Evolutionary conservation across 192 early-diverging fungal species (phyloP), one percentile per base, ranked within the genome.

Genomic region (Backusella morwellensis): DNA sequence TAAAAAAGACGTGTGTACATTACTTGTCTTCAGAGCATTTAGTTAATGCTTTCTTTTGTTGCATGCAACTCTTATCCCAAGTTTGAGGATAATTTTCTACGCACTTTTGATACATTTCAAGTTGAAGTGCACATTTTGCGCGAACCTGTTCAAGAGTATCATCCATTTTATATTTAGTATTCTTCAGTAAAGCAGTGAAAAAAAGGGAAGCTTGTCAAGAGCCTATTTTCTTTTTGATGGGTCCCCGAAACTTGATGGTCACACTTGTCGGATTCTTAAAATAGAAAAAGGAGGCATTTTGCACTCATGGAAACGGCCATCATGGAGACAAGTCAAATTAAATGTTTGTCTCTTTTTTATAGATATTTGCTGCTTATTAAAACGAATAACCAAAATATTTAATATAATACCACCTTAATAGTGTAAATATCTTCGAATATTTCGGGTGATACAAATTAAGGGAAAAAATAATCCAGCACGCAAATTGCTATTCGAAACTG

Each of bases 11-110:
- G 36, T 34, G 36, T 70, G 12, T 47, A 21, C 7, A 41, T 67
- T 86, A 89, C 88, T 90, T 88, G 75, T 88, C 85, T 66, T 90
- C 87, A 23, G 88, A 90, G 38, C 88, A 90, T 77, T 85, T 84
- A 8, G 88, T 88, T 8, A 90, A 76, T 12, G 88, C 88, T 21
- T 84, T 77, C 66, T 85, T 85, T 75, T 90, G 85, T 47, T 85
- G 85, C 17, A 87, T 72, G 74, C 88, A 90, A 34, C 81, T 81
- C n/a, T 85, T 79, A 70, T 88, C 81, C 88, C 88, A 90, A 59
- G 82, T 82, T 8, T 87, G 75, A 15, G 85, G 85, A 78, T 90
- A 82, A 35, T 83, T 83, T 0, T 88, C 86, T 9, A 90, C 79
- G 47, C 88, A 90, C 54, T 82, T 82, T 72, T 86, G 86, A 75